Evolutionary conservation across 2,329 filamentous ascomycete genomes (phyloP).

Genomic region (Phialophora macrospora): DNA sequence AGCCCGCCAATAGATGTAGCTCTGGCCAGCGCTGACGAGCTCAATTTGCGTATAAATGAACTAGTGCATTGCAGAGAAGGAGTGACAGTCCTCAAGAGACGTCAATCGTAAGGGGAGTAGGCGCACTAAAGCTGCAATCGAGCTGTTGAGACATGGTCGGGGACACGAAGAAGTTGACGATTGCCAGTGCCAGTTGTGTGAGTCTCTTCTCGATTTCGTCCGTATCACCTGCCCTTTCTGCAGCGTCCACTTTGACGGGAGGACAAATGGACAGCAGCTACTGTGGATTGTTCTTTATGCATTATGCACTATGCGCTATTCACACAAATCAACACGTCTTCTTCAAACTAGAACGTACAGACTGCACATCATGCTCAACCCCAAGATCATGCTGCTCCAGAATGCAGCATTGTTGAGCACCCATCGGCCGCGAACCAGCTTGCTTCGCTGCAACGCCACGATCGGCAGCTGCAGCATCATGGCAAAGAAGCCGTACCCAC

Average conservation of each 20-base stretch:
- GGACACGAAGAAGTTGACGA: not conserved
- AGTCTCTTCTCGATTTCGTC: too few relatives aligned
- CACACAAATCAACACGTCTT: not conserved
- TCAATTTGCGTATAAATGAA: not conserved
- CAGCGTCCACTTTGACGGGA: too few relatives aligned
- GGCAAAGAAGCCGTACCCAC: constrained; percentile 89
- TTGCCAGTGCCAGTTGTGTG: too few relatives aligned
- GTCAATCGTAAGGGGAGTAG: not conserved
- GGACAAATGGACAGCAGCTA: too few relatives aligned
- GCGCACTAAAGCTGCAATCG: too few relatives aligned
- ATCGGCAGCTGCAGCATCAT: constrained; percentile 98
- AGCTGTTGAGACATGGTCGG: not conserved
- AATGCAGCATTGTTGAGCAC: constrained; percentile 89
- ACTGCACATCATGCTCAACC: constrained; percentile 72
- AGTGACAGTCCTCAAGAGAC: not conserved
- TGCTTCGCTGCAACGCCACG: constrained; percentile 84
- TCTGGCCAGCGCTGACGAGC: not conserved
- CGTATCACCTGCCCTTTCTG: too few relatives aligned
- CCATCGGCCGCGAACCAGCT: constrained; percentile 72
- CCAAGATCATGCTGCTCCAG: constrained; percentile 90
- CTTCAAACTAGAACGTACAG: constrained; percentile 62
- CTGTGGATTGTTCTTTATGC: not conserved
- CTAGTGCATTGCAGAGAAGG: not conserved
- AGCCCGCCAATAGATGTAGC: not conserved
- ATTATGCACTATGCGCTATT: constrained; percentile 2